Percentiles rank a stretch among this genome's conserved stretches.
phyloP scores from a whole-genome alignment of 2,329 filamentous ascomycete species.

The Paecilomyces dactylethromorphus region DNA sequence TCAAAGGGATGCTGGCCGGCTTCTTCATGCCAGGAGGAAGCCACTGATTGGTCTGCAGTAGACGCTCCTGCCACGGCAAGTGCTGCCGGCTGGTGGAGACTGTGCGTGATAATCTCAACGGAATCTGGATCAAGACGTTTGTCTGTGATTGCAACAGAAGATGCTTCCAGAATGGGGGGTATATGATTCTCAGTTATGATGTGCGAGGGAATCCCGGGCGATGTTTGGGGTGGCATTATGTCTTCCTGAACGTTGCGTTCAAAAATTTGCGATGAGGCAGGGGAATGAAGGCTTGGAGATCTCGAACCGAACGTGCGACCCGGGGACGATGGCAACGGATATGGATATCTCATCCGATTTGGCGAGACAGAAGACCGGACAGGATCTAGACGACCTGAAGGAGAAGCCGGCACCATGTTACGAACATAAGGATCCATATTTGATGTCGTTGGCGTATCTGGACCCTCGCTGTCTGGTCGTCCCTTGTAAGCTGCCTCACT shows the following conservation, averaged over 20 bases:
- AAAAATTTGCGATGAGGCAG: constrained; percentile 73
- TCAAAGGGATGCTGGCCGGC: constrained; percentile 49
- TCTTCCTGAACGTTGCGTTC: constrained; percentile 90
- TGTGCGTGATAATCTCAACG: constrained; percentile 88
- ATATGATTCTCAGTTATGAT: constrained; percentile 94
- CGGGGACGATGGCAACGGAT: constrained; percentile 55
- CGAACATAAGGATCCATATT: not conserved
- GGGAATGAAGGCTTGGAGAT: constrained; percentile 70
- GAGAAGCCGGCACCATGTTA: constrained; percentile 14
- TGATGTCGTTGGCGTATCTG: not conserved
- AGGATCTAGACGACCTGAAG: constrained; percentile 25
- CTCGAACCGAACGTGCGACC: constrained; percentile 57
- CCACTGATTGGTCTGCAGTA: constrained; percentile 29
- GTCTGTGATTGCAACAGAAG: constrained; percentile 87
- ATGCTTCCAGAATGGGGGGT: constrained; percentile 82
- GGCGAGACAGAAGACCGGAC: constrained; percentile 41
- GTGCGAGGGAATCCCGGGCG: constrained; percentile 83
- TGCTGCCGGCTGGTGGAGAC: constrained; percentile 72
- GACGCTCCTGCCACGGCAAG: constrained; percentile 52
- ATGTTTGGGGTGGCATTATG: constrained; percentile 58
- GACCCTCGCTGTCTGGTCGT: not conserved
- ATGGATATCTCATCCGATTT: constrained; percentile 20
- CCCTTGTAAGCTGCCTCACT: not conserved
- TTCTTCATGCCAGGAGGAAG: constrained; percentile 43
- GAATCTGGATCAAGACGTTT: constrained; percentile 74